Evolutionary conservation across 169 alveolate genomes (phyloP).

Genomic region (Babesia ovata): DNA sequence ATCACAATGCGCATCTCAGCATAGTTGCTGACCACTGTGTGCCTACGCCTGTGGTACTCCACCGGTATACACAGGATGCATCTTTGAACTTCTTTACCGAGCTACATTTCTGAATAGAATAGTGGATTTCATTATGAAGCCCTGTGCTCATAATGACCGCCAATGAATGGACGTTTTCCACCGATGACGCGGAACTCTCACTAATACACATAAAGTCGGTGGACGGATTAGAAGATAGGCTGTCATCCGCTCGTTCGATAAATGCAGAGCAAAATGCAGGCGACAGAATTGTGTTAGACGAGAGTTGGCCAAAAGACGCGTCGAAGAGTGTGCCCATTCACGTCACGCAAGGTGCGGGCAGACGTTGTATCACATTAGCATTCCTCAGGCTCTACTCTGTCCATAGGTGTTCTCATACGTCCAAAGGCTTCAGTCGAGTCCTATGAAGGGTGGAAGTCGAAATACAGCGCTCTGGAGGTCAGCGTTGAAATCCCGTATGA

Average conservation of each 20-base stretch:
- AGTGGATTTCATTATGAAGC: too few relatives aligned
- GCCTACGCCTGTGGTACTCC: neutral
- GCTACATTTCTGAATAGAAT: too few relatives aligned
- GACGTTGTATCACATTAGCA: neutral
- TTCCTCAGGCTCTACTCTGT: slow-evolving; percentile 16
- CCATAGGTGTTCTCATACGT: slow-evolving; percentile 34
- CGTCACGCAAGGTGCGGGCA: slow-evolving; percentile 10
- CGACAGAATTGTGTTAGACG: neutral
- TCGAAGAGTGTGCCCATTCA: neutral
- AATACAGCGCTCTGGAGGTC: slow-evolving; percentile 25
- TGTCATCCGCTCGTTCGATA: neutral
- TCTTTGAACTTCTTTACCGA: neutral
- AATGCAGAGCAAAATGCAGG: neutral
- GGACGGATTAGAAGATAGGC: neutral
- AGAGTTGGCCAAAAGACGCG: neutral
- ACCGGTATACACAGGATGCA: neutral
- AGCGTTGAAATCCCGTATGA: neutral
- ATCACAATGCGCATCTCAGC: neutral
- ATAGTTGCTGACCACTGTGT: neutral
- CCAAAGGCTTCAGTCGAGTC: slow-evolving; percentile 18
- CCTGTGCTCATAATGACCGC: neutral
- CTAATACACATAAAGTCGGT: slow-evolving; percentile 29
- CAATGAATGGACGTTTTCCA: neutral
- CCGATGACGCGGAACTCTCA: slow-evolving; percentile 26
- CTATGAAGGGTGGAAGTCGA: slow-evolving; percentile 22